Percentiles rank a stretch among this genome's conserved stretches.
Conservation (phyloP, 768 basidiomycete species). For the Pulveroboletus sp. region DNA sequence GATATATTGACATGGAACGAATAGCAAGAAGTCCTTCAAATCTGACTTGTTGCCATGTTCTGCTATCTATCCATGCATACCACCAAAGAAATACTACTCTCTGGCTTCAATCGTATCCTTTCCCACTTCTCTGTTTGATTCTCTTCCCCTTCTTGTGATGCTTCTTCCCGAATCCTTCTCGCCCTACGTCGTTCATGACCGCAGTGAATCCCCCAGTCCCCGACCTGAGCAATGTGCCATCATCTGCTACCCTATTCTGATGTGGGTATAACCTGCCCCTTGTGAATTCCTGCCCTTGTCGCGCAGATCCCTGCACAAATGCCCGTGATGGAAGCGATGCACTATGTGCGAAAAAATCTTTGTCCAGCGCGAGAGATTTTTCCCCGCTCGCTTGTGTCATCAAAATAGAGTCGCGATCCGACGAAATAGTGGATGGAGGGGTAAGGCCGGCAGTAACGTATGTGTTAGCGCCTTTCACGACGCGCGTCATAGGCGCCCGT, state of each 20-base stretch:
- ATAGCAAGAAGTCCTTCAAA: slow-evolving; percentile 16
- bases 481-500: slow-evolving; percentile 80
- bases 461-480: slow-evolving; percentile 79
- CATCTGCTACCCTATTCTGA: slow-evolving; percentile 72
- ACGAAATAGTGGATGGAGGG: background rate
- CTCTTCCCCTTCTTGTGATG: slow-evolving; percentile 79
- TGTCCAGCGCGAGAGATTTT: slow-evolving; percentile 70
- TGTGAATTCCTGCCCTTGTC: slow-evolving; percentile 55
- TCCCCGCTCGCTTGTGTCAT: slow-evolving; percentile 33
- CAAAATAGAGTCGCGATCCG: slow-evolving; percentile 19
- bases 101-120: slow-evolving; percentile 66
- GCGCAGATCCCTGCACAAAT: slow-evolving; percentile 56
- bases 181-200: slow-evolving; percentile 36
- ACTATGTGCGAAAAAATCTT: slow-evolving; percentile 71
- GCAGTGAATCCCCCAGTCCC: slow-evolving; percentile 38
- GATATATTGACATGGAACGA: slow-evolving; percentile 74
- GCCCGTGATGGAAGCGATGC: slow-evolving; percentile 51
- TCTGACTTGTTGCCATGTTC: background rate
- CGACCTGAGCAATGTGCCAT: slow-evolving; percentile 60
- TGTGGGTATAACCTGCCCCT: slow-evolving; percentile 73
- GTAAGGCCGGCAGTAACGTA: slow-evolving; percentile 44
- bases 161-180: slow-evolving; percentile 56
- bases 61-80: background rate
- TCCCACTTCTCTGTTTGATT: slow-evolving; percentile 87
- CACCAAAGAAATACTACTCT: background rate